phyloP scores from a whole-genome alignment of 2,329 filamentous ascomycete species.

The Aspergillus sp. region DNA sequence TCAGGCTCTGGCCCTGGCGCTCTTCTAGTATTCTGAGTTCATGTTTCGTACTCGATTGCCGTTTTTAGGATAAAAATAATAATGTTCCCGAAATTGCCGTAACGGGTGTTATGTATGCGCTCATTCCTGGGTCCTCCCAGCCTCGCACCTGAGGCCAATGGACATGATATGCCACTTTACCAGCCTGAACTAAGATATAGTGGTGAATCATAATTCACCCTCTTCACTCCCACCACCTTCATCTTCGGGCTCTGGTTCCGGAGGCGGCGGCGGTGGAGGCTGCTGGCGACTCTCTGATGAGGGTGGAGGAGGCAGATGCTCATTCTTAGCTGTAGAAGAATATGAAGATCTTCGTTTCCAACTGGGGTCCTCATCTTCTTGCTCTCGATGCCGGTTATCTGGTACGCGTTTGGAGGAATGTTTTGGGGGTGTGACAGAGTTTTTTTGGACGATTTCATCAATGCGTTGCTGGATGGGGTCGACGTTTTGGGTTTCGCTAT shows the following conservation, averaged over 20 bases:
- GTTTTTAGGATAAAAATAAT: background rate
- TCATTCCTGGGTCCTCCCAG: background rate
- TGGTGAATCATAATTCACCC: conserved; percentile 35
- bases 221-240: conserved; percentile 45
- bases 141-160: background rate
- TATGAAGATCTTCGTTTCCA: conserved; percentile 15
- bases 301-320: conserved; percentile 7
- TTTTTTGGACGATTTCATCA: conserved; percentile 35
- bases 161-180: background rate
- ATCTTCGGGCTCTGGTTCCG: conserved; percentile 21
- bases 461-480: conserved; percentile 39
- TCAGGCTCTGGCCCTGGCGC: background rate
- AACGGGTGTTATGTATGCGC: background rate
- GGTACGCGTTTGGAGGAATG: conserved; percentile 16
- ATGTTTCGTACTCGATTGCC: too few species aligned
- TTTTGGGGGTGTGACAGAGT: conserved; percentile 16
- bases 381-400: conserved; percentile 20
- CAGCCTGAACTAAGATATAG: background rate
- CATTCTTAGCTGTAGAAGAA: conserved; percentile 5
- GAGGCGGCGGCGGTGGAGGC: conserved; percentile 17
- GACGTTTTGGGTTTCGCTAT: conserved; percentile 15
- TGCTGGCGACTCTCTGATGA: conserved; percentile 5
- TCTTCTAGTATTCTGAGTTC: background rate
- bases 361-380: conserved; percentile 19
- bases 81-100: background rate